Evolutionary conservation across 1,284 basidiomycete genomes (phyloP), one percentile per base, ranked within the genome.

Genomic region (Microbotryum intermedium): DNA sequence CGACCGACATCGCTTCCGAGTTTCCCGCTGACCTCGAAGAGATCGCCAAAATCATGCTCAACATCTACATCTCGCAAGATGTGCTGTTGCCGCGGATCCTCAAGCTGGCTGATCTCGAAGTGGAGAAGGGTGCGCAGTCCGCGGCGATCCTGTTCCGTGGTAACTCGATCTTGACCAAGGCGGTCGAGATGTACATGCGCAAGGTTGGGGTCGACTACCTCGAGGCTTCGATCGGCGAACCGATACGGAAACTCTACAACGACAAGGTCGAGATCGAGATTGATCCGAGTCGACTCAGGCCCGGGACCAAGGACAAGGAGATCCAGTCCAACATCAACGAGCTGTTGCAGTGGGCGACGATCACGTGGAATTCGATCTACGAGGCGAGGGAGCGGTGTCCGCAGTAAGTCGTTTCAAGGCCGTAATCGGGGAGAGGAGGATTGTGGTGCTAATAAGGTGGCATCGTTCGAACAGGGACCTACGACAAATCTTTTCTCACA

Each of bases 311-410:
- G 63, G 80, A 85, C n/a, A 84, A 86, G 51, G 77, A 81, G 53
- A 78, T 90, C 0, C 28, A 46, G 21, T 18, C 49, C 21, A 68
- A 68, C 52, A 50, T 59, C 4, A 50, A 58, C 2, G 52, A 44
- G 1, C 51, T 68, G 45, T 80, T 85, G 2, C 75, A 81, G 55
- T 90, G 88, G 88, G 86, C 85, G 72, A 78, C 79, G 60, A 82
- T 83, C 67, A 81, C 88, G 66, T 90, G 87, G 87, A 80, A 80
- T 50, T 80, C 84, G 57, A 88, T 91, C 46, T 88, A 88, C 72
- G 79, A 82, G 44, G 83, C 81, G 26, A 79, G 86, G 57, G 75
- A 76, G 7, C 81, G 85, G 68, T 90, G 88, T 70, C 88, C 88
- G 1, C 77, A 79, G 88, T 89, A 72, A 57, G 85, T 68, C 23